Percentiles rank a stretch among this genome's conserved stretches.
Evolutionary conservation across 2,329 filamentous ascomycete genomes (phyloP).

Genomic region (Annulohypoxylon truncatum): DNA sequence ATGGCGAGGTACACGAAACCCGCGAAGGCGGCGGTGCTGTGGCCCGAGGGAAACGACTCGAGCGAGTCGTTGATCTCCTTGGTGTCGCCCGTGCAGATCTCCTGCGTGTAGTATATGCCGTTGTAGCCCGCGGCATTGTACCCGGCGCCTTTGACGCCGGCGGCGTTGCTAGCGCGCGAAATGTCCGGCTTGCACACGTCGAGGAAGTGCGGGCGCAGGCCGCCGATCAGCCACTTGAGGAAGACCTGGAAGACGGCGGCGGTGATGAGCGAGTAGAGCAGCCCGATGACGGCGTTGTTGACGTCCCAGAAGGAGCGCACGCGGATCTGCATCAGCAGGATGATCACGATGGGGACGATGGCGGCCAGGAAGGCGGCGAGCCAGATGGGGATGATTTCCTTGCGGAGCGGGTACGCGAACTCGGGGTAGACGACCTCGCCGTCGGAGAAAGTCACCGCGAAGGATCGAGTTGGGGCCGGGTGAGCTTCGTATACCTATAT

Average conservation of each 20-base stretch:
- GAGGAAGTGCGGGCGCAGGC: slow-evolving; percentile 78
- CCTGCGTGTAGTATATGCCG: slow-evolving; percentile 74
- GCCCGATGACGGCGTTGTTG: slow-evolving; percentile 77
- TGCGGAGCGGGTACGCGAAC: slow-evolving; percentile 76
- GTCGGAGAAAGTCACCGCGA: slow-evolving; percentile 73
- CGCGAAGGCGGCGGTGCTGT: slow-evolving; percentile 78
- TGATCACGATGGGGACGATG: slow-evolving; percentile 72
- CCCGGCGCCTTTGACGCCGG: slow-evolving; percentile 55
- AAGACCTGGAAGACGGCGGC: slow-evolving; percentile 83
- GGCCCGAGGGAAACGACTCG: slow-evolving; percentile 78
- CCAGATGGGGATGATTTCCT: slow-evolving; percentile 79
- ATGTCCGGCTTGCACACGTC: slow-evolving; percentile 74
- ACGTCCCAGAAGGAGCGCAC: slow-evolving; percentile 76
- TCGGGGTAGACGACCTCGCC: slow-evolving; percentile 76
- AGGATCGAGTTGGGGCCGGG: slow-evolving; percentile 75
- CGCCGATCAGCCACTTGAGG: slow-evolving; percentile 80
- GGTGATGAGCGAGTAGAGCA: slow-evolving; percentile 75
- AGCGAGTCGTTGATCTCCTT: slow-evolving; percentile 75
- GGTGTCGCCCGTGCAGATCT: slow-evolving; percentile 75
- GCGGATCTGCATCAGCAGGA: slow-evolving; percentile 74
- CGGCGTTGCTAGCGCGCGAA: slow-evolving; percentile 54
- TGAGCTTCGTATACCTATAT: slow-evolving; percentile 69
- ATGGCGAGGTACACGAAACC: slow-evolving; percentile 77
- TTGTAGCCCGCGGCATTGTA: slow-evolving; percentile 65
- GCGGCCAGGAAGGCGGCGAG: slow-evolving; percentile 73